Evolutionary conservation across 345 rosid species (phyloP).

Genomic region (Hibiscus syriacus): DNA sequence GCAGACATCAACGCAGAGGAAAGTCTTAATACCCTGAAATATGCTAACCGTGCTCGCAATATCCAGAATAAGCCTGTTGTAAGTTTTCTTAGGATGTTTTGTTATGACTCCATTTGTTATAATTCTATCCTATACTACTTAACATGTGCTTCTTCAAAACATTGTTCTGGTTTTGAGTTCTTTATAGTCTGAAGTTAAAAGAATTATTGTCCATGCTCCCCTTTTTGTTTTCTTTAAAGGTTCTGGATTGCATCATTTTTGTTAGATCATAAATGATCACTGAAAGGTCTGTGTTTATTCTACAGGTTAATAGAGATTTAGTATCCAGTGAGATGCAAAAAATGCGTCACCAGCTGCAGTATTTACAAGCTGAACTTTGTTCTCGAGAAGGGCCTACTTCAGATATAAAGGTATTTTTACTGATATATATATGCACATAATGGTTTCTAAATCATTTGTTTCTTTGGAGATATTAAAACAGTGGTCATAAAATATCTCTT

Average conservation of each 20-base stretch:
- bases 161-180: neutral
- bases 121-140: neutral
- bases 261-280: neutral
- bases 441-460: conserved; percentile 7
- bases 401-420: conserved; percentile 40
- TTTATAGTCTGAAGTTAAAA: neutral
- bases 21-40: conserved; percentile 68
- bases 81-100: conserved; percentile 25
- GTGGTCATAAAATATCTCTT: neutral
- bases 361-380: conserved; percentile 61
- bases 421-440: conserved; percentile 11
- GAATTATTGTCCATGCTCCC: neutral
- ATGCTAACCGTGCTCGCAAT: conserved; percentile 87
- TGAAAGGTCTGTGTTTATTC: conserved; percentile 6
- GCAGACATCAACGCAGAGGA: conserved; percentile 83
- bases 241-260: neutral
- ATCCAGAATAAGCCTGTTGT: conserved; percentile 81
- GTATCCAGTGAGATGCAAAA: conserved; percentile 61
- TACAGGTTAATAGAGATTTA: conserved; percentile 66
- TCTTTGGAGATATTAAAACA: neutral
- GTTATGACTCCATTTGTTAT: neutral
- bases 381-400: conserved; percentile 43
- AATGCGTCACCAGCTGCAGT: conserved; percentile 62
- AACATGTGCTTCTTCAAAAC: neutral
- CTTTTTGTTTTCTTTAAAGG: neutral